phyloP scores from a whole-genome alignment of 768 basidiomycete genomes.

The Myochromella boudieri region DNA sequence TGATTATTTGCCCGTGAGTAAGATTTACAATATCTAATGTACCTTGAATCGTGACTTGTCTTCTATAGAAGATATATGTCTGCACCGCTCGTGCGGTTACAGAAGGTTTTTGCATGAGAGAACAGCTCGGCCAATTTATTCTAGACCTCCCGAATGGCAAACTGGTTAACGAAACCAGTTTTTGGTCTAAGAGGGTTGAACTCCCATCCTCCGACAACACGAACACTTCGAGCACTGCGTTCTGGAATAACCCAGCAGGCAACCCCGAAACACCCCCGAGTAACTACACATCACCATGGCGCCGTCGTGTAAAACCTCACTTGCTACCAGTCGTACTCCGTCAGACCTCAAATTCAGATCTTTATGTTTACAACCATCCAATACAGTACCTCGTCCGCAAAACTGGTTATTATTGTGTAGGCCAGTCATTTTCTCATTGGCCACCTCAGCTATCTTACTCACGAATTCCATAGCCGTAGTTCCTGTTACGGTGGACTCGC shows the following conservation, averaged over 20 bases:
- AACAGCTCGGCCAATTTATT: constrained; percentile 89
- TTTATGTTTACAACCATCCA: constrained; percentile 61
- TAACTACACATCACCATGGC: constrained; percentile 52
- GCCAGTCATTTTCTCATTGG: constrained; percentile 41
- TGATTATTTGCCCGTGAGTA: constrained; percentile 63
- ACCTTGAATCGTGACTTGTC: constrained; percentile 10
- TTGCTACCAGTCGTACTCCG: constrained; percentile 13
- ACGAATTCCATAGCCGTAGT: constrained; percentile 61
- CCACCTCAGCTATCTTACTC: constrained; percentile 3
- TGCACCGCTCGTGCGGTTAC: constrained; percentile 84
- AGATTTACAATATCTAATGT: constrained; percentile 7
- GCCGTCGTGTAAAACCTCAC: constrained; percentile 16
- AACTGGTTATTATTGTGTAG: constrained; percentile 96
- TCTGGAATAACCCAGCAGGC: constrained; percentile 63
- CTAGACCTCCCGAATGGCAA: constrained; percentile 67
- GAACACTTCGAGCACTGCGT: constrained; percentile 27
- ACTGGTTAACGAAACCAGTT: constrained; percentile 69
- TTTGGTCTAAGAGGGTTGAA: constrained; percentile 83
- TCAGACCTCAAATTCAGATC: constrained; percentile 40
- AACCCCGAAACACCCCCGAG: constrained; percentile 54
- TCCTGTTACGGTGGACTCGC: constrained; percentile 78
- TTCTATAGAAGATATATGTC: constrained; percentile 85
- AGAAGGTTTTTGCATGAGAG: constrained; percentile 64
- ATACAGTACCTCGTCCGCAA: constrained; percentile 82
- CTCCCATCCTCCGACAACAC: constrained; percentile 39